Conservation (phyloP, 2,329 filamentous ascomycete genomes). For the Aspergillus oerlinghausenensis region DNA sequence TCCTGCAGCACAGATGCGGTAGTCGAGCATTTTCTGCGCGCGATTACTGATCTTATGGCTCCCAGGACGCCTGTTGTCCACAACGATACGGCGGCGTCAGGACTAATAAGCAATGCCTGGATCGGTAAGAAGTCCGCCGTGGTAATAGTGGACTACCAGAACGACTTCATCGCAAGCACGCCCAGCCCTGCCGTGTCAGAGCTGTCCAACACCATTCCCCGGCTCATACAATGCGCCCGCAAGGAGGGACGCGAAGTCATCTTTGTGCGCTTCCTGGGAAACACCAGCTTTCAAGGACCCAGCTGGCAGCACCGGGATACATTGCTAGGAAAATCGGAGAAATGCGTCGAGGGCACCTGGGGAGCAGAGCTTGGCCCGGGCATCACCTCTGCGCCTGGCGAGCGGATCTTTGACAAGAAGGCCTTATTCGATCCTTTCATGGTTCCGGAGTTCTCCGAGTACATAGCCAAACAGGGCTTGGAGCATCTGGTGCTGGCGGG, state of each 20-base stretch:
- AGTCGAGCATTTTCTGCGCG: no score
- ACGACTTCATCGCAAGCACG: background rate
- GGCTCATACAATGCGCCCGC: background rate
- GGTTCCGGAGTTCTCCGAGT: background rate
- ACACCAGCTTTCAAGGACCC: background rate
- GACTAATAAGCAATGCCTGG: background rate
- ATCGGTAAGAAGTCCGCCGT: background rate
- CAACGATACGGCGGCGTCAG: no score
- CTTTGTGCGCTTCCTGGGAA: constrained; percentile 1
- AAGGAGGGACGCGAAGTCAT: background rate
- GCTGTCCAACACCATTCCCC: background rate
- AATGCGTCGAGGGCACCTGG: background rate
- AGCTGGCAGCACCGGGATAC: background rate
- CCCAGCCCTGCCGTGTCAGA: background rate
- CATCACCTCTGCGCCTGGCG: background rate
- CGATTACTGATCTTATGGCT: no score
- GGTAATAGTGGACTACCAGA: background rate
- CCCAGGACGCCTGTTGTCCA: no score
- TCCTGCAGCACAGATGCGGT: background rate
- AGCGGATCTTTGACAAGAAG: background rate
- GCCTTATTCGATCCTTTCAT: background rate
- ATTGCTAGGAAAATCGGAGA: background rate
- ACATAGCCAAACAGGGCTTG: background rate
- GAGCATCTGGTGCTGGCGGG: background rate
- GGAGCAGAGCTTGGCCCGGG: background rate